These are phyloP conservation scores for Termitomyces sp. DNA, from an alignment of 768 basidiomycete species.

Conservation along the genomic window DNA sequence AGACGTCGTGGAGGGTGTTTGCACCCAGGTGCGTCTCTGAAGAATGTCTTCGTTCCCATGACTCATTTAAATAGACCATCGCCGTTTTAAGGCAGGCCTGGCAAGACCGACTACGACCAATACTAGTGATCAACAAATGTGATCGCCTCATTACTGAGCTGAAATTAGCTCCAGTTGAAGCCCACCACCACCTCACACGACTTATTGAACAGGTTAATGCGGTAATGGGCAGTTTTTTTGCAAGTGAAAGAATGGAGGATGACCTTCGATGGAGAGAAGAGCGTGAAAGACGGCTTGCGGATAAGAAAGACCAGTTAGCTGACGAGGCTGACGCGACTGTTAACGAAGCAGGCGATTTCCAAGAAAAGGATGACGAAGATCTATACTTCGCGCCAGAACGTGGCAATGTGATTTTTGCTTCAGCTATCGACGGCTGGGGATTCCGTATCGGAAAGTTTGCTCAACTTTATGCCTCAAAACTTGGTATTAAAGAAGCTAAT, in stretches of 20 bases:
- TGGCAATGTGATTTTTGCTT: constrained; percentile 95
- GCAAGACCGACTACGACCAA: constrained; percentile 81
- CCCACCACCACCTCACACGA: constrained; percentile 89
- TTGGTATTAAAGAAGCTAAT: constrained; percentile 86
- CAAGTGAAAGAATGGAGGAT: constrained; percentile 94
- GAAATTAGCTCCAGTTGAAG: constrained; percentile 85
- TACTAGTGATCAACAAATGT: constrained; percentile 96
- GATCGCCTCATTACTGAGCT: constrained; percentile 94
- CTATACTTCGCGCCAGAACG: constrained; percentile 95
- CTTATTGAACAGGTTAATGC: constrained; percentile 97
- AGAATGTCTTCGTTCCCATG: background rate
- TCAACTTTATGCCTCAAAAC: constrained; percentile 83
- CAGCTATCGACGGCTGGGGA: constrained; percentile 96
- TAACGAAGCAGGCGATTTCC: constrained; percentile 65
- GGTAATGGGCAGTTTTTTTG: constrained; percentile 96
- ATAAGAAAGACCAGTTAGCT: constrained; percentile 65
- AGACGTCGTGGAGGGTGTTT: constrained; percentile 97
- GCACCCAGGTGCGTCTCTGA: constrained; percentile 68
- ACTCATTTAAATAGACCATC: constrained; percentile 60
- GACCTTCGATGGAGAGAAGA: constrained; percentile 93
- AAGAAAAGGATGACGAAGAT: constrained; percentile 96
- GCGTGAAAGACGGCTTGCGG: constrained; percentile 73
- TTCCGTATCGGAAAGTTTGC: constrained; percentile 94
- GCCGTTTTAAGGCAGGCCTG: constrained; percentile 94
- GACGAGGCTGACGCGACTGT: constrained; percentile 58